Conservation (phyloP, 768 basidiomycete species). For the Sporobolomyces roseus region DNA sequence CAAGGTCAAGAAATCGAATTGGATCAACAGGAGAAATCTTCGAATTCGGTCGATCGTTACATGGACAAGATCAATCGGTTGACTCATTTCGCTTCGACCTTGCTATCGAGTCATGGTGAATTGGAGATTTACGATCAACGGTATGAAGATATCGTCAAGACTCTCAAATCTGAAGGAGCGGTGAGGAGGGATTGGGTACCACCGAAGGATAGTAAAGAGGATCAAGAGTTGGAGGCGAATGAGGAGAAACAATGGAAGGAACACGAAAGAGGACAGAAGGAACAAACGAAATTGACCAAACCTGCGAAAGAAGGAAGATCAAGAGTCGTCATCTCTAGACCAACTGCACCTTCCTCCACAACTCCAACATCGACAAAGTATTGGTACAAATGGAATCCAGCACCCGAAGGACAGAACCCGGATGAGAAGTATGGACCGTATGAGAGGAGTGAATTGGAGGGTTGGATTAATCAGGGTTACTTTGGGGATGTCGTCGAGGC, state of each 20-base stretch:
- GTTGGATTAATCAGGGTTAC: constrained; percentile 74
- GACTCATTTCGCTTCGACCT: constrained; percentile 78
- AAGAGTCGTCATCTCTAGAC: constrained; percentile 28
- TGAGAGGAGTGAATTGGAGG: constrained; percentile 69
- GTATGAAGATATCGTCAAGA: constrained; percentile 76
- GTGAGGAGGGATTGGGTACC: constrained; percentile 70
- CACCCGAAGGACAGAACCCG: constrained; percentile 51
- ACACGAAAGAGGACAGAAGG: background rate
- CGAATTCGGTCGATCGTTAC: constrained; percentile 50
- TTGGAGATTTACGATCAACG: constrained; percentile 79
- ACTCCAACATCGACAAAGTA: constrained; percentile 49
- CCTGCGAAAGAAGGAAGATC: background rate
- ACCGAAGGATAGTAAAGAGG: constrained; percentile 56
- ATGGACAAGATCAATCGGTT: constrained; percentile 61
- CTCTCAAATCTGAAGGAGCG: constrained; percentile 65
- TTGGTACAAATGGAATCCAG: constrained; percentile 71
- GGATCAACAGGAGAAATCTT: background rate
- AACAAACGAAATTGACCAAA: background rate
- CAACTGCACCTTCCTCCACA: background rate
- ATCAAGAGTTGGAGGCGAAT: background rate
- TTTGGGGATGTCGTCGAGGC: constrained; percentile 67
- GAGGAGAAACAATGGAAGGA: constrained; percentile 4
- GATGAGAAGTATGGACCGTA: constrained; percentile 71
- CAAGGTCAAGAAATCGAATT: background rate
- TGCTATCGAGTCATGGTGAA: constrained; percentile 75